Evolutionary conservation across 2,329 filamentous ascomycete species (phyloP).

Genomic region (Dothistroma pini): DNA sequence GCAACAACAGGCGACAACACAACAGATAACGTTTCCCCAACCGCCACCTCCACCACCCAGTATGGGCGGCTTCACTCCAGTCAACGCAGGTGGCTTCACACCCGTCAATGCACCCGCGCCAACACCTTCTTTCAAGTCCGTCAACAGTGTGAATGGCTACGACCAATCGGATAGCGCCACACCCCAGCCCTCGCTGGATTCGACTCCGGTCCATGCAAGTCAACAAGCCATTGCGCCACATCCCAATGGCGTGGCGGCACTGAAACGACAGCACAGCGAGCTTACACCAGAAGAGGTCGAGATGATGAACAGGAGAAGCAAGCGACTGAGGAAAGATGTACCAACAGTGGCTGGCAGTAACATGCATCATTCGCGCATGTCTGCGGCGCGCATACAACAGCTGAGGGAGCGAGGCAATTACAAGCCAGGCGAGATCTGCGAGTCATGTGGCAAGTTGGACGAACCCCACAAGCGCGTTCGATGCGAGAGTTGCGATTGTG

Average conservation of each 20-base stretch:
- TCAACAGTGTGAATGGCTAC: conserved; percentile 52
- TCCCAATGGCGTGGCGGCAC: conserved; percentile 28
- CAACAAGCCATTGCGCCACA: conserved; percentile 24
- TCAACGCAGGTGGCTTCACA: conserved; percentile 63
- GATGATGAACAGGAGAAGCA: conserved; percentile 67
- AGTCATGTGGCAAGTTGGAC: conserved; percentile 77
- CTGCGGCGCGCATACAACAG: conserved; percentile 61
- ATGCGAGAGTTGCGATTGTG: conserved; percentile 89
- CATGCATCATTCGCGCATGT: conserved; percentile 89
- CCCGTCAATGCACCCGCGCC: conserved; percentile 56
- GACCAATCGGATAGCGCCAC: conserved; percentile 24
- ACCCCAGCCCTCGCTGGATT: conserved; percentile 30
- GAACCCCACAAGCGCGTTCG: conserved; percentile 67
- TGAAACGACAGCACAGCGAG: conserved; percentile 68
- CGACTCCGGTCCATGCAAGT: conserved; percentile 49
- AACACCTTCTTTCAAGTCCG: conserved; percentile 51
- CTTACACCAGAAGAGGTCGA: conserved; percentile 41
- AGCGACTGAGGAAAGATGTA: conserved; percentile 78
- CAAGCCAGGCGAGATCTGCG: conserved; percentile 66
- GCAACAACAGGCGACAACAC: conserved; percentile 12
- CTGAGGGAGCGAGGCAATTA: conserved; percentile 55
- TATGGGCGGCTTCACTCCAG: conserved; percentile 66
- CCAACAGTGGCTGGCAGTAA: conserved; percentile 93
- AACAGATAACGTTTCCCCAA: conserved; percentile 32
- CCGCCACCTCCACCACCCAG: conserved; percentile 56